Conservation (phyloP, 1,284 basidiomycete genomes). For the Tylopilus sp. region DNA sequence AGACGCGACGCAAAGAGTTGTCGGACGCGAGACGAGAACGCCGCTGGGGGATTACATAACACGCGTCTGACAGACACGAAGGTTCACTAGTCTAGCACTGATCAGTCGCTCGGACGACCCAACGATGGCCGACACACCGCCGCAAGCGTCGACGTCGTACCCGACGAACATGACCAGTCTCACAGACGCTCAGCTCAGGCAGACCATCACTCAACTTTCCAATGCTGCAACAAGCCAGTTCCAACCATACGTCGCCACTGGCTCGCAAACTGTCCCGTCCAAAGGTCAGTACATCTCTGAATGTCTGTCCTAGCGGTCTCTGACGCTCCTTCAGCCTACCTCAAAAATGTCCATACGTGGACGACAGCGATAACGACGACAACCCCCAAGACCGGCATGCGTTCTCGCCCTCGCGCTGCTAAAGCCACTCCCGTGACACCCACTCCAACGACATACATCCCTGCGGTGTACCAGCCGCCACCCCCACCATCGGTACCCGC, state of each 20-base stretch:
- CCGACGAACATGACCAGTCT: conserved; percentile 40
- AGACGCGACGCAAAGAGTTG: neutral
- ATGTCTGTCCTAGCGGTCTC: conserved; percentile 1
- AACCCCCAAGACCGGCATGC: conserved; percentile 23
- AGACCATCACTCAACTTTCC: conserved; percentile 49
- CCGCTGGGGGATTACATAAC: conserved; percentile 23
- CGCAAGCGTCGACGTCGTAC: conserved; percentile 28
- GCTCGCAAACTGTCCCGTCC: conserved; percentile 40
- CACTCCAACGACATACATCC: conserved; percentile 32
- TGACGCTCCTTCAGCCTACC: conserved; percentile 43
- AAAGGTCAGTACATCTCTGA: conserved; percentile 35
- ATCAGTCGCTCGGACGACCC: conserved; percentile 1
- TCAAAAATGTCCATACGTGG: conserved; percentile 64
- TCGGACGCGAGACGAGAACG: neutral
- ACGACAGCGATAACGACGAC: conserved; percentile 35
- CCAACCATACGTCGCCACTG: conserved; percentile 43
- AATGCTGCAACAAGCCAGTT: conserved; percentile 41
- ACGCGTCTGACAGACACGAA: conserved; percentile 16
- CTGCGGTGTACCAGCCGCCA: conserved; percentile 32
- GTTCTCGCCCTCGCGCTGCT: conserved; percentile 34
- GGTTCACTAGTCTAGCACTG: neutral
- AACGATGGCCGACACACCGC: conserved; percentile 31
- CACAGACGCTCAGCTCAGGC: conserved; percentile 54
- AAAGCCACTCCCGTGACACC: conserved; percentile 33
- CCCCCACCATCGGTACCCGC: conserved; percentile 16